phyloP scores from a whole-genome alignment of 371 early-diverging fungal genomes.

The Umbelopsis sp. region DNA sequence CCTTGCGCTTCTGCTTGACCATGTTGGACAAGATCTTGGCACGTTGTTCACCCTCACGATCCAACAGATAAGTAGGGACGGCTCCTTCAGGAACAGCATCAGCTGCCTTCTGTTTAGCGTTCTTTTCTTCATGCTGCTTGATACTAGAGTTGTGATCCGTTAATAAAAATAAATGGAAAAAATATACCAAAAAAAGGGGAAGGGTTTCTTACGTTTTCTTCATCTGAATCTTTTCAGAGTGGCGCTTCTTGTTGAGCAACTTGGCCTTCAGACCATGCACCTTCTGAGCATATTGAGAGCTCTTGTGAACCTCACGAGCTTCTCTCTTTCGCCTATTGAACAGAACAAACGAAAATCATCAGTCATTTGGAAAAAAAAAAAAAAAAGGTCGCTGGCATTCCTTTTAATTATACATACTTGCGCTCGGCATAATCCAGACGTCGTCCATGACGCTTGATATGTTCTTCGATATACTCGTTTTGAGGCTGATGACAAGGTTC shows the following conservation, averaged over 20 bases:
- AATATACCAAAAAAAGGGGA: neutral
- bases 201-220: conserved; percentile 86
- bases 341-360: neutral
- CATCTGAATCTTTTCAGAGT: conserved; percentile 99
- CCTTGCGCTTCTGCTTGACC: conserved; percentile 99
- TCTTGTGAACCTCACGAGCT: conserved; percentile 93
- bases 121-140: conserved; percentile 97
- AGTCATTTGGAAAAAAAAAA: neutral
- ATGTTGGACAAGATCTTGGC: conserved; percentile 98
- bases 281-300: conserved; percentile 93
- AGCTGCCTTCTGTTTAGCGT: conserved; percentile 86
- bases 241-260: conserved; percentile 98
- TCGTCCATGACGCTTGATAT: conserved; percentile 98
- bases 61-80: conserved; percentile 98
- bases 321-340: conserved; percentile 90
- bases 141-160: conserved; percentile 54
- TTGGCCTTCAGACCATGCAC: conserved; percentile 99
- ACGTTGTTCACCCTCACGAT: conserved; percentile 97
- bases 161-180: neutral
- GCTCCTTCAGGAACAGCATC: conserved; percentile 95
- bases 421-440: conserved; percentile 96
- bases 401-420: conserved; percentile 63
- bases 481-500: conserved; percentile 78
- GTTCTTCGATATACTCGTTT: conserved; percentile 99
- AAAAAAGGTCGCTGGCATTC: neutral